Evolutionary conservation across 768 basidiomycete genomes (phyloP).

Genomic region (Symmetrospora coprosmae): DNA sequence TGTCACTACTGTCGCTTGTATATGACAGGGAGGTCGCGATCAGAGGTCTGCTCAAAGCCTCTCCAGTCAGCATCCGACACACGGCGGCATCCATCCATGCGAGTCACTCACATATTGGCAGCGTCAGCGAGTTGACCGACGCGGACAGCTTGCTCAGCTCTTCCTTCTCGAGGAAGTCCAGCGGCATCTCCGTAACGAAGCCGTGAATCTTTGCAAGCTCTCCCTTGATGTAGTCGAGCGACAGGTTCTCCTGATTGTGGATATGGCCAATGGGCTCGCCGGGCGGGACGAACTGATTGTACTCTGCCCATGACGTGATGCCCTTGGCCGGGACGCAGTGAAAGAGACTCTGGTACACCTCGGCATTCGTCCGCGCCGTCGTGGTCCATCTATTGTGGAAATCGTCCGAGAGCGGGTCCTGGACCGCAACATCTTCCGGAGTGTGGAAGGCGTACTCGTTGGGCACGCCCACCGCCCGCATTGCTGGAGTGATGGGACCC

Average conservation of each 20-base stretch:
- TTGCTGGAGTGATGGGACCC: conserved; percentile 23
- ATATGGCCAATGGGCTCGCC: background rate
- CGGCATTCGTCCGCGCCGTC: conserved; percentile 26
- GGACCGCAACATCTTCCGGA: conserved; percentile 2
- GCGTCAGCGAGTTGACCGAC: conserved; percentile 20
- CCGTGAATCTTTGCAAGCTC: conserved; percentile 26
- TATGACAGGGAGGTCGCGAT: too few relatives aligned
- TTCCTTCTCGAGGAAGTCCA: conserved; percentile 30
- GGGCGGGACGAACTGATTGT: conserved; percentile 19
- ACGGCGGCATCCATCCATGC: too few relatives aligned
- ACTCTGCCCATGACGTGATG: conserved; percentile 25
- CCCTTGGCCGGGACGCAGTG: conserved; percentile 24
- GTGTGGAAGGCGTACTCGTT: conserved; percentile 15
- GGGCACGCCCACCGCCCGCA: conserved; percentile 25
- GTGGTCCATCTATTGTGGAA: conserved; percentile 24
- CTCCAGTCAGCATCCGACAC: too few relatives aligned
- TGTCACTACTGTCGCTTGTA: too few relatives aligned
- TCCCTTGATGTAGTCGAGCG: conserved; percentile 25
- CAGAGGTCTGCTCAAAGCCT: too few relatives aligned
- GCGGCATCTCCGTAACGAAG: conserved; percentile 28
- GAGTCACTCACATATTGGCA: too few relatives aligned
- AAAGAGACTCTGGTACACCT: conserved; percentile 28
- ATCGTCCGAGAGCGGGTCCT: conserved; percentile 30
- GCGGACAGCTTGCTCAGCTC: background rate
- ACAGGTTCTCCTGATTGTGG: conserved; percentile 21